Evolutionary conservation across 495 filamentous ascomycete species (phyloP).

Genomic region (Trichoderma orchidacearum): DNA sequence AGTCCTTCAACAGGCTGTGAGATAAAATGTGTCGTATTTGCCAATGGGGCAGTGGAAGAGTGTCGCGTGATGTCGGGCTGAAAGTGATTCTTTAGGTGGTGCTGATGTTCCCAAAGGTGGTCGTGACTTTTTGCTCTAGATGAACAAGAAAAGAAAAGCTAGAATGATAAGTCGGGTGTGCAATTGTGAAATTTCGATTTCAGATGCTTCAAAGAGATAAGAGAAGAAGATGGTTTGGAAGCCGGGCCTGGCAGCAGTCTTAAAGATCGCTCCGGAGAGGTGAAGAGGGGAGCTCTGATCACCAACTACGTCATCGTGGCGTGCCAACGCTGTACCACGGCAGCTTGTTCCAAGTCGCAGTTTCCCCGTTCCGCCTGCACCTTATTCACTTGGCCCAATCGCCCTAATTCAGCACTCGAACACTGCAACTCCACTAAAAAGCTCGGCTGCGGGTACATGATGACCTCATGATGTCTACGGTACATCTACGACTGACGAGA

Average conservation of each 20-base stretch:
- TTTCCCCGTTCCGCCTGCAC: not conserved
- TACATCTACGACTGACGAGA: not conserved
- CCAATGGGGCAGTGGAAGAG: not conserved
- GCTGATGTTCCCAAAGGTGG: too few relatives aligned
- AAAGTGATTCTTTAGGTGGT: not conserved
- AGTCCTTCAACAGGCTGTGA: constrained; percentile 8
- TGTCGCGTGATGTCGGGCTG: not conserved
- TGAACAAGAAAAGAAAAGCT: not conserved
- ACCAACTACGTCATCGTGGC: not conserved
- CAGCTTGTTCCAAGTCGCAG: not conserved
- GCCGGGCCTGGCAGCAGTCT: not conserved
- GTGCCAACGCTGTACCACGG: not conserved
- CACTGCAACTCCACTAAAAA: not conserved
- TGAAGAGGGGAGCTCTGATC: not conserved
- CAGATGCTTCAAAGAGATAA: not conserved
- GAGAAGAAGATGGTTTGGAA: not conserved
- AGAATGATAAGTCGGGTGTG: too few relatives aligned
- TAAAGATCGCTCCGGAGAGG: not conserved
- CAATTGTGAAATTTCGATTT: too few relatives aligned
- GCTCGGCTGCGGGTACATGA: not conserved
- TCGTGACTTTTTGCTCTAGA: not conserved
- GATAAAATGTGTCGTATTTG: constrained; percentile 1
- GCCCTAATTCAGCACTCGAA: too few relatives aligned
- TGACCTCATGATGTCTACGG: not conserved
- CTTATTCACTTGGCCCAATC: not conserved